Evolutionary conservation across 768 basidiomycete genomes (phyloP).

Genomic region (Neoboletus subvelutipes): DNA sequence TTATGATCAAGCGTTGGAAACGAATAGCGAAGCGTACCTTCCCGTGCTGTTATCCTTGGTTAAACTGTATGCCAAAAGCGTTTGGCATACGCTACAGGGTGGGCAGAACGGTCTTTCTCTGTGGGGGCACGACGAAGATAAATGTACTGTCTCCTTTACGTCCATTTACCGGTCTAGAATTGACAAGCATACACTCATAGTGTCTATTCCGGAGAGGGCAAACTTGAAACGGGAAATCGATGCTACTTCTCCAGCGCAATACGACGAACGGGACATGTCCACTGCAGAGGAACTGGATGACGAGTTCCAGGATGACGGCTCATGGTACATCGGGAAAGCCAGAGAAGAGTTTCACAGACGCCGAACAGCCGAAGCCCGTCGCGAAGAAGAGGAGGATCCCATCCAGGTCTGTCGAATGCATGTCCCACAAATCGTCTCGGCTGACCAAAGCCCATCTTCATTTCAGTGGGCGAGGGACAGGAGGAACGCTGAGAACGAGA

Average conservation of each 20-base stretch:
- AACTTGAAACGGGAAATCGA: slow-evolving; percentile 29
- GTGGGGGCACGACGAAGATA: slow-evolving; percentile 60
- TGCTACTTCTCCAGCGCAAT: slow-evolving; percentile 4
- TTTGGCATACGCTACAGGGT: slow-evolving; percentile 80
- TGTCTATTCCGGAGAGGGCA: slow-evolving; percentile 25
- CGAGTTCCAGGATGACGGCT: slow-evolving; percentile 47
- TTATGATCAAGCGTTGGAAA: slow-evolving; percentile 88
- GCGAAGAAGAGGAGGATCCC: slow-evolving; percentile 64
- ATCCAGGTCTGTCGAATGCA: slow-evolving; percentile 53
- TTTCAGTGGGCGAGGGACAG: slow-evolving; percentile 76
- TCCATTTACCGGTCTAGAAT: background rate
- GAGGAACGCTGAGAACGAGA: slow-evolving; percentile 67
- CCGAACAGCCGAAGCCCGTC: slow-evolving; percentile 40
- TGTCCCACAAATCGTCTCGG: background rate
- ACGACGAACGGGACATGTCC: slow-evolving; percentile 8
- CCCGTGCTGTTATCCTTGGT: slow-evolving; percentile 81
- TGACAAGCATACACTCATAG: slow-evolving; percentile 15
- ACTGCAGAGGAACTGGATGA: slow-evolving; percentile 30
- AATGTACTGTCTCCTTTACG: slow-evolving; percentile 15
- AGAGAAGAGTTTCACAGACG: slow-evolving; percentile 73
- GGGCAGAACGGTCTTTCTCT: slow-evolving; percentile 66
- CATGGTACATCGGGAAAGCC: slow-evolving; percentile 84
- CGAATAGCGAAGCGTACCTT: slow-evolving; percentile 85
- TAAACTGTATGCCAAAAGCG: slow-evolving; percentile 78
- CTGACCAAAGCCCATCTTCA: slow-evolving; percentile 6